Conservation (phyloP, 1,284 basidiomycete genomes). For the Trametes pubescens region DNA sequence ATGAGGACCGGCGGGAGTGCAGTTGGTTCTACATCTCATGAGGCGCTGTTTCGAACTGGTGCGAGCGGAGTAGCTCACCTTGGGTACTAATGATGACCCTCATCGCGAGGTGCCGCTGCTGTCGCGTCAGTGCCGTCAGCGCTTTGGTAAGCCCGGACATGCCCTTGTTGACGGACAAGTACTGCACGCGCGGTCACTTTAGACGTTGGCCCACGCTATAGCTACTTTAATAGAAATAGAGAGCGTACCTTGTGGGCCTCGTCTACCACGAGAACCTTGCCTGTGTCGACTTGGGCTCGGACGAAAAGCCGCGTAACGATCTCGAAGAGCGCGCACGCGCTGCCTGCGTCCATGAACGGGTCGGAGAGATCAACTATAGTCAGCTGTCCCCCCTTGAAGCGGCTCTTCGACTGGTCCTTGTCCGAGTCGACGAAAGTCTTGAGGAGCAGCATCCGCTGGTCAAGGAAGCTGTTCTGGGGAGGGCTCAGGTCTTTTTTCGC, state of each 20-base stretch:
- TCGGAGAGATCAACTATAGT: conserved; percentile 76
- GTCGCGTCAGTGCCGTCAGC: conserved; percentile 65
- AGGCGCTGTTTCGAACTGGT: neutral
- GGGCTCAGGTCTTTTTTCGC: conserved; percentile 62
- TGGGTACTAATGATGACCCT: conserved; percentile 78
- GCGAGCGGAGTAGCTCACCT: conserved; percentile 46
- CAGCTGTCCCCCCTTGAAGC: conserved; percentile 62
- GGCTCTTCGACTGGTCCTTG: conserved; percentile 38
- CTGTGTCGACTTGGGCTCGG: conserved; percentile 64
- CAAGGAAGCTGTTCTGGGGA: conserved; percentile 57
- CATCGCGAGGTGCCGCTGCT: conserved; percentile 78
- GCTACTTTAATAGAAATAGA: neutral
- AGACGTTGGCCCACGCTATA: neutral
- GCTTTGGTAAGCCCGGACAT: conserved; percentile 61
- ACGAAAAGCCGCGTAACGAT: conserved; percentile 72
- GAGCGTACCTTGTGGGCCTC: conserved; percentile 75
- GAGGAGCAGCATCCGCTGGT: conserved; percentile 66
- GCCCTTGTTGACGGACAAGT: conserved; percentile 56
- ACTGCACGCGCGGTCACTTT: conserved; percentile 49
- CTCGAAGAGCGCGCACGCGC: conserved; percentile 76
- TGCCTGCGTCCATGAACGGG: conserved; percentile 71
- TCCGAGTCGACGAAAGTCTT: conserved; percentile 55
- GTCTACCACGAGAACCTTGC: conserved; percentile 77
- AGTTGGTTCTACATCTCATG: conserved; percentile 64
- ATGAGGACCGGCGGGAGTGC: conserved; percentile 72